phyloP scores from a whole-genome alignment of 441 rosid genomes.

The Populus hybrid region DNA sequence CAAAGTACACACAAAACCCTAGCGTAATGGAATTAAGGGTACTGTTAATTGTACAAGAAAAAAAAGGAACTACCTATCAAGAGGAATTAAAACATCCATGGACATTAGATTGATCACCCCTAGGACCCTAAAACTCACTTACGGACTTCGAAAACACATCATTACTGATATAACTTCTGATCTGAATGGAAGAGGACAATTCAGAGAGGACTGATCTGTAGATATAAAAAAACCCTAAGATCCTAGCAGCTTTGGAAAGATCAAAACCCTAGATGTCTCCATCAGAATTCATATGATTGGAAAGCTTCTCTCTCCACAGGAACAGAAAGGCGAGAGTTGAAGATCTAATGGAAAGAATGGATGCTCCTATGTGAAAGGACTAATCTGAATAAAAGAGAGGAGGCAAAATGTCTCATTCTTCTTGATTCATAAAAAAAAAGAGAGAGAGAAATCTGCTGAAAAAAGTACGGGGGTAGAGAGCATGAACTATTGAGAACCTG shows the following conservation, averaged over 20 bases:
- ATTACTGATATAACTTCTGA: conserved; percentile 18
- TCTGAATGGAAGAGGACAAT: conserved; percentile 11
- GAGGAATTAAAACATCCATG: conserved; percentile 21
- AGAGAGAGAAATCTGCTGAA: background rate
- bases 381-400: conserved; percentile 8
- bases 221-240: conserved; percentile 29
- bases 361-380: conserved; percentile 7
- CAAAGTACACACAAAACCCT: background rate
- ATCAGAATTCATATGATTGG: background rate
- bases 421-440: conserved; percentile 11
- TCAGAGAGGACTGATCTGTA: conserved; percentile 16
- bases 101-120: conserved; percentile 24
- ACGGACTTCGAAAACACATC: conserved; percentile 5
- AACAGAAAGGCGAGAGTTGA: conserved; percentile 1
- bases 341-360: conserved; percentile 35
- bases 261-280: conserved; percentile 33
- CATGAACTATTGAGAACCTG: background rate
- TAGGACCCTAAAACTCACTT: conserved; percentile 8
- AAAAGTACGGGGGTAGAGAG: conserved; percentile 5
- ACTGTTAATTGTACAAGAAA: background rate
- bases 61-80: background rate
- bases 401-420: conserved; percentile 17
- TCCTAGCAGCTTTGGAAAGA: conserved; percentile 25
- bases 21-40: background rate
- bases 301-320: background rate